Evolutionary conservation across 192 early-diverging fungal species (phyloP).

Genomic region (Backusella psychrophila): DNA sequence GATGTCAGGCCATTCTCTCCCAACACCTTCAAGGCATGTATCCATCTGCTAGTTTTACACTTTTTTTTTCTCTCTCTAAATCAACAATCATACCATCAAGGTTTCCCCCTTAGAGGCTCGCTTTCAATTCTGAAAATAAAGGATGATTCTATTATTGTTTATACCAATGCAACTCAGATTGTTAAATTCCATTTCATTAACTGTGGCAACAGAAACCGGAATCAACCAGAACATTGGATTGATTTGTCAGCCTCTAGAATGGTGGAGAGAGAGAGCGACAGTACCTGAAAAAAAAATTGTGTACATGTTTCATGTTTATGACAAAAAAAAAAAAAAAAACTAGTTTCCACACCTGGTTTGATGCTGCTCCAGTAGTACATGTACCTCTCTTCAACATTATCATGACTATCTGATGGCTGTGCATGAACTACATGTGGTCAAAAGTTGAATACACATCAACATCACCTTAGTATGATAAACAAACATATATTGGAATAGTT

Average conservation of each 20-base stretch:
- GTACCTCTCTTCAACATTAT: not conserved
- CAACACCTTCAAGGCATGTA: not conserved
- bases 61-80: not conserved
- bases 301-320: not conserved
- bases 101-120: not conserved
- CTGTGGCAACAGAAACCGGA: not conserved
- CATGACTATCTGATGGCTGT: not conserved
- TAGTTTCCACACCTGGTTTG: not conserved
- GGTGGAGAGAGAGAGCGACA: not conserved
- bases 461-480: not conserved
- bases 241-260: not conserved
- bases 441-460: not conserved
- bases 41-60: not conserved
- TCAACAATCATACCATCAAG: not conserved
- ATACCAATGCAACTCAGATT: not conserved
- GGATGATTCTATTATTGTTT: not conserved
- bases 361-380: not conserved
- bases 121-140: not conserved
- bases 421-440: not conserved
- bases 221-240: not conserved
- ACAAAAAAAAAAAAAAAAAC: not conserved
- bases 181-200: not conserved
- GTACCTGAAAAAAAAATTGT: not conserved
- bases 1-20: not conserved
- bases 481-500: not conserved